Evolutionary conservation across 805 yeast species (phyloP), one percentile per base, ranked within the genome.

Genomic region (Alloascoidea africana): DNA sequence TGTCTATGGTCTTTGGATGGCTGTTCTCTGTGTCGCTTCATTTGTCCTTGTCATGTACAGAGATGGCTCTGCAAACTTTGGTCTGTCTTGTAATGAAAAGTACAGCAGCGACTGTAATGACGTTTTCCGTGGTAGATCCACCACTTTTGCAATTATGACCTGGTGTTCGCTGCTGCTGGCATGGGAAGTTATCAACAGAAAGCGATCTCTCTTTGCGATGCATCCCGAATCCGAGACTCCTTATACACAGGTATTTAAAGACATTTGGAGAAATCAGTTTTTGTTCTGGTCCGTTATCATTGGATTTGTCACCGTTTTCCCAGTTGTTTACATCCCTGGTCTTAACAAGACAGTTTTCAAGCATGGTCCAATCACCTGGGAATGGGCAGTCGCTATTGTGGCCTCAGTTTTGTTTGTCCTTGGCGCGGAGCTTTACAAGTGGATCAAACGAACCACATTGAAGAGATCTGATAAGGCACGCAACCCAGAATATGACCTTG

Each of bases 271-370:
- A 11, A 84, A 84, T 57, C 72, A 79, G 55, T 74, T 84, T 44
- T 62, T 84, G 50, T 79, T 83, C 62, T 82, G 87, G 86, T 81
- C 94, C 1, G 70, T 84, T 35, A 52, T 78, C 27, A 60, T 70
- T 37, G 95, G 91, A 2, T 70, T 79, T 43, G 55, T 68, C 11
- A 66, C 84, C 2, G 76, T 80, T 3, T 76, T 84, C 68, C 94
- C 94, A 33, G 79, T 82, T 14, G 73, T 83, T 30, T 83, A 83
- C 56, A 84, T 84, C 44, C 94, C 95, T 4, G 93, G 80, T n/a
- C 82, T 84, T 51, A 84, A 84, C 55, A 59, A 65, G 34, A 67
- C 69, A 43, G 94, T 84, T 5, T 84, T 84, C 53, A 61, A 76
- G 47, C 94, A 84, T 55, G 62, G 55, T 18, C 72, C 76, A 4